Evolutionary conservation across 176 grass and related monocot genomes (phyloP).

Genomic region (Saccharum officinarum): DNA sequence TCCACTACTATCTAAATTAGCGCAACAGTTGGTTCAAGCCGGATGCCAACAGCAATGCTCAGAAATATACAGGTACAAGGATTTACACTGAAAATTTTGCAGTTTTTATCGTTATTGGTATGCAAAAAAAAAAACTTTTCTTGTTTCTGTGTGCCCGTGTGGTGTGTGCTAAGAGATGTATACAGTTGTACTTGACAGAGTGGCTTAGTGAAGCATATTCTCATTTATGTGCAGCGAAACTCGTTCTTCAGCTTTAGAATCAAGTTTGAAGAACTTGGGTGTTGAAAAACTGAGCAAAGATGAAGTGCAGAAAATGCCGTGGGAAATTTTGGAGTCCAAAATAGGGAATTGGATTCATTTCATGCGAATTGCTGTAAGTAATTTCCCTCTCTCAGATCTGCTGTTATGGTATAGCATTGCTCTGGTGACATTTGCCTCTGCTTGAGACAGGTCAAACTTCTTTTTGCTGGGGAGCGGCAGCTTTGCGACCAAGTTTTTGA

Average conservation of each 20-base stretch:
- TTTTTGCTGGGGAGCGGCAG: constrained; percentile 85
- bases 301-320: constrained; percentile 97
- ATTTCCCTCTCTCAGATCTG: neutral
- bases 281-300: constrained; percentile 98
- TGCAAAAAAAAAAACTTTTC: neutral
- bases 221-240: constrained; percentile 59
- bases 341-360: constrained; percentile 97
- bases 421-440: constrained; percentile 31
- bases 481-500: constrained; percentile 96
- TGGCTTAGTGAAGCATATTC: constrained; percentile 31
- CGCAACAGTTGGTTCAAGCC: constrained; percentile 87
- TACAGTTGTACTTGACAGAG: neutral
- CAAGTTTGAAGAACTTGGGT: constrained; percentile 85
- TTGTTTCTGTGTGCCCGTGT: neutral
- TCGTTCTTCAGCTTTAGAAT: constrained; percentile 81
- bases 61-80: constrained; percentile 80
- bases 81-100: neutral
- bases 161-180: constrained; percentile 11
- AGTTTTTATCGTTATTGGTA: neutral
- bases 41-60: constrained; percentile 80
- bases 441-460: constrained; percentile 85
- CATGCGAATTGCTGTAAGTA: constrained; percentile 93
- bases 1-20: constrained; percentile 86
- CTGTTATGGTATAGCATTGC: constrained; percentile 25
- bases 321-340: constrained; percentile 93